Evolutionary conservation across 2,329 filamentous ascomycete species (phyloP).

Genomic region (Aspergillus caelatus): DNA sequence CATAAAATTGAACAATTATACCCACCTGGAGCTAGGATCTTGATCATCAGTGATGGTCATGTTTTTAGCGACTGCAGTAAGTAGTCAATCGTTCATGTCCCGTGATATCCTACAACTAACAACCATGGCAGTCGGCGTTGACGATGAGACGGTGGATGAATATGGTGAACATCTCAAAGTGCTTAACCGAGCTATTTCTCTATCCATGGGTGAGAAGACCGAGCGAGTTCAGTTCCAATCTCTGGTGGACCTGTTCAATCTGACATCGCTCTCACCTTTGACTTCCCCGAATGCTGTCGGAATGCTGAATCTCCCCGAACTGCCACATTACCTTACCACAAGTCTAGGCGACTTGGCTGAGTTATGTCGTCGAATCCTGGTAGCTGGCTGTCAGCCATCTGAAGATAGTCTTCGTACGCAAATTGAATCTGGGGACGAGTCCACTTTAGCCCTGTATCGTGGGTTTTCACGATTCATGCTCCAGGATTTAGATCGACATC

Average conservation of each 20-base stretch:
- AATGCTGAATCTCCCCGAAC: not conserved
- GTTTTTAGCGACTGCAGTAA: slow-evolving; percentile 48
- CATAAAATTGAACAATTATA: slow-evolving; percentile 35
- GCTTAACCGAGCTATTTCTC: slow-evolving; percentile 34
- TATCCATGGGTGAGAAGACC: not conserved
- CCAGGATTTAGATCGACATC: slow-evolving; percentile 31
- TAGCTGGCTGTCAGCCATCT: slow-evolving; percentile 2
- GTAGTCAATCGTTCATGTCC: slow-evolving; percentile 9
- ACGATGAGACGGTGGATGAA: slow-evolving; percentile 45
- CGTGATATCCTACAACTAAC: not conserved
- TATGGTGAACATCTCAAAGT: slow-evolving; percentile 43
- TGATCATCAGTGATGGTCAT: slow-evolving; percentile 46
- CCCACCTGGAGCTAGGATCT: slow-evolving; percentile 37
- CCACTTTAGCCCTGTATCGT: slow-evolving; percentile 36
- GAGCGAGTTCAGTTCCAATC: slow-evolving; percentile 5
- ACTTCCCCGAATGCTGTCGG: not conserved
- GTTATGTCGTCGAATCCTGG: not conserved
- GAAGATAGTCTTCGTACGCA: slow-evolving; percentile 26
- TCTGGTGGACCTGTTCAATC: slow-evolving; percentile 6
- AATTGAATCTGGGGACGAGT: slow-evolving; percentile 32
- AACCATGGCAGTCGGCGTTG: slow-evolving; percentile 40
- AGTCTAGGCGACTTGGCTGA: not conserved
- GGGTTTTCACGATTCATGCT: slow-evolving; percentile 43
- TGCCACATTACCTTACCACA: not conserved
- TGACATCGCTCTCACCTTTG: not conserved